Evolutionary conservation across 768 basidiomycete species (phyloP).

Genomic region (Termitomyces sp.): DNA sequence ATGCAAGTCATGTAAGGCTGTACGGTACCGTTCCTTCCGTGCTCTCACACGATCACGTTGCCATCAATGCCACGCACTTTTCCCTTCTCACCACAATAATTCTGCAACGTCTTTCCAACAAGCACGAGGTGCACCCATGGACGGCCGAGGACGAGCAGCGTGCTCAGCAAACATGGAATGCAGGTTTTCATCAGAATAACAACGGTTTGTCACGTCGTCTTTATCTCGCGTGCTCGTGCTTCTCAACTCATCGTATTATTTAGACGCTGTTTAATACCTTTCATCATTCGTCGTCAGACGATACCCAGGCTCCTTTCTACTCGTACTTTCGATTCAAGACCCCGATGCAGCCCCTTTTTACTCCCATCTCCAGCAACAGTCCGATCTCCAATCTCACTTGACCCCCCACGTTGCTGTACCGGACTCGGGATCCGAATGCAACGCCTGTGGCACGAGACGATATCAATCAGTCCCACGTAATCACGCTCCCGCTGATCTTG

Average conservation of each 20-base stretch:
- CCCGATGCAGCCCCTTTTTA: constrained; percentile 65
- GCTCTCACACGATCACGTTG: neutral
- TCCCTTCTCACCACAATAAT: too few species aligned
- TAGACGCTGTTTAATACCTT: neutral
- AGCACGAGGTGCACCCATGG: neutral
- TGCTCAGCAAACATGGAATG: neutral
- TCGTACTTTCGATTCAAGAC: constrained; percentile 72
- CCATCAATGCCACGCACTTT: neutral
- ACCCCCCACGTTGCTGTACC: neutral
- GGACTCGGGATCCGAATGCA: neutral
- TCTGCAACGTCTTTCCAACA: too few species aligned
- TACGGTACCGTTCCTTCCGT: constrained; percentile 63
- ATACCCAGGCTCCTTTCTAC: constrained; percentile 27
- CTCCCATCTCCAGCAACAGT: constrained; percentile 14
- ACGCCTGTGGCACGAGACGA: neutral
- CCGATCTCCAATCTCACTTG: neutral
- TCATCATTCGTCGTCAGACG: neutral
- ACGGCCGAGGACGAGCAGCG: neutral
- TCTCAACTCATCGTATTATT: neutral
- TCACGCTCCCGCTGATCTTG: neutral
- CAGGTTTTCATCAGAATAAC: too few species aligned
- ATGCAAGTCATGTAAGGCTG: constrained; percentile 72
- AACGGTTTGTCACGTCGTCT: neutral
- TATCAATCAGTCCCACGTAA: neutral
- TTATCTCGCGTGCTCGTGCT: neutral